phyloP scores from a whole-genome alignment of 306 rosid species.

The Psophocarpus tetragonolobus region DNA sequence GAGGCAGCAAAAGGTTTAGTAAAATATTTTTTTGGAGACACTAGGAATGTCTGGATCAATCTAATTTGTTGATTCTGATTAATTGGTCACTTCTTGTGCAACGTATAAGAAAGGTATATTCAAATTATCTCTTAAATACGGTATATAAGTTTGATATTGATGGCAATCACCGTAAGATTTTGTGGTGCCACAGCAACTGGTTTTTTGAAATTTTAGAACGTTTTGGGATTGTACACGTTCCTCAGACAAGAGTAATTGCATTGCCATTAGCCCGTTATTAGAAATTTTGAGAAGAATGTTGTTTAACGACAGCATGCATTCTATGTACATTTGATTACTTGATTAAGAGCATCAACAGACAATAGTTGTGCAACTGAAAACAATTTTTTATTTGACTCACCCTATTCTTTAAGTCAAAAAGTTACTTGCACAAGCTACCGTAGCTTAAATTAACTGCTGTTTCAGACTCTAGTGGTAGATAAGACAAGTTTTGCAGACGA shows the following conservation, averaged over 20 bases:
- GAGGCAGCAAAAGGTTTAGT: conserved; percentile 20
- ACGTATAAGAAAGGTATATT: conserved; percentile 7
- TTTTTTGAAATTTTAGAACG: not conserved
- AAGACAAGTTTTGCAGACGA: not conserved
- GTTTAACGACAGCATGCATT: not conserved
- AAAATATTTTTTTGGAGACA: conserved; percentile 40
- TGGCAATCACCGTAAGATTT: conserved; percentile 9
- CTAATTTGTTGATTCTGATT: conserved; percentile 11
- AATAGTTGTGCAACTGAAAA: not conserved
- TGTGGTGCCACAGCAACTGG: not conserved
- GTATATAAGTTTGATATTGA: conserved; percentile 28
- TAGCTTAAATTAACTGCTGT: not conserved
- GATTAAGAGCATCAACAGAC: not conserved
- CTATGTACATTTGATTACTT: not conserved
- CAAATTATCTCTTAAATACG: not conserved
- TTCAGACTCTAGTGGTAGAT: not conserved
- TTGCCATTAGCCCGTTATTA: conserved; percentile 1
- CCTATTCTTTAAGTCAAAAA: not conserved
- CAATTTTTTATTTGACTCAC: not conserved
- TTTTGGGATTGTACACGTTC: not conserved
- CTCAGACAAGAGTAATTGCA: not conserved
- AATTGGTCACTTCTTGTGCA: conserved; percentile 19
- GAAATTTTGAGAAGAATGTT: conserved; percentile 9
- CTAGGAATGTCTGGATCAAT: conserved; percentile 23
- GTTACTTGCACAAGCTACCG: not conserved